phyloP scores from a whole-genome alignment of 768 basidiomycete genomes.

The Rhodotorula paludigena region DNA sequence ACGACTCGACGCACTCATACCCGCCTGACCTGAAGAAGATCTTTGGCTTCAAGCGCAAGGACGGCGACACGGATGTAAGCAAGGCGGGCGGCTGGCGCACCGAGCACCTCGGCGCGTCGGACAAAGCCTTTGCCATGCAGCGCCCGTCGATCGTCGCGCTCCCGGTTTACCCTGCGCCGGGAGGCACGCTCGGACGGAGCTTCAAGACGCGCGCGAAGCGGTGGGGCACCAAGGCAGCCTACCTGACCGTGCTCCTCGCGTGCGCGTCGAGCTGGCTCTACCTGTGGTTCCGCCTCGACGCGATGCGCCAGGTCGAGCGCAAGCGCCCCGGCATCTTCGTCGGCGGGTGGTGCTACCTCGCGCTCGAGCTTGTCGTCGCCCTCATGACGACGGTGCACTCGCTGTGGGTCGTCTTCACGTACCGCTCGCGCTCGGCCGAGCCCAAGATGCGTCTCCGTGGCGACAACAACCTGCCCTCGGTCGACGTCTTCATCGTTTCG shows the following conservation, averaged over 20 bases:
- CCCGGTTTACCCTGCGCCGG: conserved; percentile 33
- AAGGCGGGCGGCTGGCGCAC: conserved; percentile 25
- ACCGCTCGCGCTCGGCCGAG: conserved; percentile 19
- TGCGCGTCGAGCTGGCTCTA: conserved; percentile 24
- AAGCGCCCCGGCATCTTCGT: conserved; percentile 30
- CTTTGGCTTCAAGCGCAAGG: background rate
- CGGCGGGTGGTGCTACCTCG: conserved; percentile 34
- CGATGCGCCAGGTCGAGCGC: conserved; percentile 22
- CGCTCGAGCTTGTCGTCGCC: conserved; percentile 21
- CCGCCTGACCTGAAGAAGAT: conserved; percentile 6
- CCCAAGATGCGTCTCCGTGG: conserved; percentile 38
- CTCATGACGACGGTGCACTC: conserved; percentile 19
- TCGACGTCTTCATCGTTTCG: conserved; percentile 41
- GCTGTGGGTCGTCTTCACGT: conserved; percentile 24
- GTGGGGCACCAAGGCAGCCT: background rate
- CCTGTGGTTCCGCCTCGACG: conserved; percentile 8
- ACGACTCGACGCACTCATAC: conserved; percentile 12
- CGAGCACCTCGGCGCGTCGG: conserved; percentile 27
- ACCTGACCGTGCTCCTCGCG: conserved; percentile 2
- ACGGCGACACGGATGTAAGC: conserved; percentile 3
- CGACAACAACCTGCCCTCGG: conserved; percentile 40
- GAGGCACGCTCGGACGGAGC: background rate
- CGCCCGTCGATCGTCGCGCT: conserved; percentile 37
- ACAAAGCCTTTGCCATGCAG: conserved; percentile 7
- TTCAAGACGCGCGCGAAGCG: conserved; percentile 11